These are phyloP conservation scores for Leishmania mexicana DNA, from an alignment of 208 protist species.

Conservation along the genomic window DNA sequence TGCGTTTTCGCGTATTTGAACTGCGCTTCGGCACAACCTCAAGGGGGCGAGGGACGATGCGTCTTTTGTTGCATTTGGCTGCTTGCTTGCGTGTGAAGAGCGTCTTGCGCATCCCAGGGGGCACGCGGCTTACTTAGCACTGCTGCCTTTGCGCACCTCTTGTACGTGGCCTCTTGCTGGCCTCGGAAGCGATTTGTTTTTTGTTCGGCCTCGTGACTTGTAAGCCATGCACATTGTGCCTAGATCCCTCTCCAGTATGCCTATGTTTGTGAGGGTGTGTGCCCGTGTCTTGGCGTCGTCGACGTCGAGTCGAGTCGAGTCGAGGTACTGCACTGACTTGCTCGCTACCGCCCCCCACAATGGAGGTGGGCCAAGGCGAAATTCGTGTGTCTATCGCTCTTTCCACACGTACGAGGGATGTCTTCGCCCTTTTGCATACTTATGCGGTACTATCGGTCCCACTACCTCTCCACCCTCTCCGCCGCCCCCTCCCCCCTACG, in stretches of 20 bases:
- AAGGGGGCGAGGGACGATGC: too few species aligned
- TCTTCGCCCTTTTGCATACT: background rate
- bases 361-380: background rate
- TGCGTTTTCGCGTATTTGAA: background rate
- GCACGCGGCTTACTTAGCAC: too few species aligned
- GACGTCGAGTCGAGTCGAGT: background rate
- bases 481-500: background rate
- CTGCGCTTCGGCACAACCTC: background rate
- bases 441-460: background rate
- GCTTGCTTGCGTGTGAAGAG: too few species aligned
- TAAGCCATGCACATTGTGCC: background rate
- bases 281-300: background rate
- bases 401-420: background rate
- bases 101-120: too few species aligned
- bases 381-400: slow-evolving; percentile 3
- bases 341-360: background rate
- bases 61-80: too few species aligned
- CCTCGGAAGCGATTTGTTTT: background rate
- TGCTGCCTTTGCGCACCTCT: too few species aligned
- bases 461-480: background rate
- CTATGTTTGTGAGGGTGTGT: background rate
- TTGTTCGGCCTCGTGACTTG: background rate
- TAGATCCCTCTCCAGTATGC: background rate
- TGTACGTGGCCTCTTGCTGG: background rate
- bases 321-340: background rate